Conservation (phyloP, 2,329 filamentous ascomycete genomes). For the Zymoseptoria ardabiliae region DNA sequence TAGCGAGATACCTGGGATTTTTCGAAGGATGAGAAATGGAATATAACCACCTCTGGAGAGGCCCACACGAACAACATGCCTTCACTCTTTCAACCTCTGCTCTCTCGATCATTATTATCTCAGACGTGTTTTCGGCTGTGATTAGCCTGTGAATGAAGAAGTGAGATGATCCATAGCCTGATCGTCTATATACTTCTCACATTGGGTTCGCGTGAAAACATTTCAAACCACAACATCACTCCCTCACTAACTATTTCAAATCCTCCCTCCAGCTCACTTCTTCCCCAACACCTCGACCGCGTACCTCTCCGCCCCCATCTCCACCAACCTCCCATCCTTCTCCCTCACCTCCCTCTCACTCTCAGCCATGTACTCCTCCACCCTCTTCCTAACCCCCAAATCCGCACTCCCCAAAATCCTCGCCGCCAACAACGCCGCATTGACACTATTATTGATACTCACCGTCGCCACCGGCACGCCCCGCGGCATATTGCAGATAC, state of each 20-base stretch:
- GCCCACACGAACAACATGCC: neutral
- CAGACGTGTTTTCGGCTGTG: too few species aligned
- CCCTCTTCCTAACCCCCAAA: conserved; percentile 47
- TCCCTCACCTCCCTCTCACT: conserved; percentile 57
- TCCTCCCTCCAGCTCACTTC: conserved; percentile 10
- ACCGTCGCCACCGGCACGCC: conserved; percentile 37
- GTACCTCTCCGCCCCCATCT: conserved; percentile 40
- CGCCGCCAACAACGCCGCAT: conserved; percentile 42
- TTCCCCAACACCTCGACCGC: conserved; percentile 21
- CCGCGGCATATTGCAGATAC: conserved; percentile 46
- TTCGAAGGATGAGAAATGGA: neutral
- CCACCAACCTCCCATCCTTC: conserved; percentile 53
- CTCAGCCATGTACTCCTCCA: conserved; percentile 55
- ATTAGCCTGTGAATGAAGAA: too few species aligned
- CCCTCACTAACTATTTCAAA: neutral
- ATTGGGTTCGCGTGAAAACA: too few species aligned
- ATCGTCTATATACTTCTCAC: too few species aligned
- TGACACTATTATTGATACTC: conserved; percentile 41
- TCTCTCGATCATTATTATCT: neutral
- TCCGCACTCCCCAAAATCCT: conserved; percentile 40
- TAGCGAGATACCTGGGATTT: neutral
- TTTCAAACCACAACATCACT: neutral
- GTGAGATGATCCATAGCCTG: too few species aligned
- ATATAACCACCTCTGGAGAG: neutral
- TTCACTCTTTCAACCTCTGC: neutral